Evolutionary conservation across 257 asterid genomes (phyloP), one percentile per base, ranked within the genome.

Genomic region (Plectranthus barbatus): DNA sequence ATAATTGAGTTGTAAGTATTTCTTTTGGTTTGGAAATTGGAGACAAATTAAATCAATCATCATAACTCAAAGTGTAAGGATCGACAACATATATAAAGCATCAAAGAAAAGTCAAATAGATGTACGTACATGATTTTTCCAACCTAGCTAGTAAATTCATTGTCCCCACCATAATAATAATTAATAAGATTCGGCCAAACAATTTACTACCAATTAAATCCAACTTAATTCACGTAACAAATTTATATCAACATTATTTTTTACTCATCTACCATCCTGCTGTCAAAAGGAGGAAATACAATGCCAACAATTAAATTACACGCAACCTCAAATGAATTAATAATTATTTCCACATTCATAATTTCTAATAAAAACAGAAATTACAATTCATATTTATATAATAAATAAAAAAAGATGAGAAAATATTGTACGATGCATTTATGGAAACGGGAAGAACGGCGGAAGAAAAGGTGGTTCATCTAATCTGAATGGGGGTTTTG

Each of bases 391-490:
- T 4, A 23, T 23, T 23, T 23, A 23, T 23, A n/a, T n/a, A n/a
- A 4, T 4, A 23, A 23, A 23, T 23, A 4, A 4, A 31, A 31
- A 31, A 1, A 3, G 3, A 2, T 4, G 36, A 31, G 5, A 31
- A 31, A 26, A 1, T 26, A 1, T 1, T 26, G 31, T 5, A 26
- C n/a, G 5, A 26, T 26, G 31, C 31, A 26, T 1, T 5, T 26
- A 26, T 26, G 5, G 36, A 31, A 1, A 4, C 36, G 36, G 36
- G 36, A 6, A 4, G 7, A 31, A 31, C 36, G 36, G 36, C 72
- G 57, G 65, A 66, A 33, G 21, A 46, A 42, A 60, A 72, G 72
- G 72, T 66, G 68, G 85, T 85, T 85, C 90, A 71, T 68, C 36
- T 72, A 57, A 85, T 75, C 77, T 69, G 37, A 55, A 56, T 24